Conservation (phyloP, 2,329 filamentous ascomycete species). For the Nemania sp. region DNA sequence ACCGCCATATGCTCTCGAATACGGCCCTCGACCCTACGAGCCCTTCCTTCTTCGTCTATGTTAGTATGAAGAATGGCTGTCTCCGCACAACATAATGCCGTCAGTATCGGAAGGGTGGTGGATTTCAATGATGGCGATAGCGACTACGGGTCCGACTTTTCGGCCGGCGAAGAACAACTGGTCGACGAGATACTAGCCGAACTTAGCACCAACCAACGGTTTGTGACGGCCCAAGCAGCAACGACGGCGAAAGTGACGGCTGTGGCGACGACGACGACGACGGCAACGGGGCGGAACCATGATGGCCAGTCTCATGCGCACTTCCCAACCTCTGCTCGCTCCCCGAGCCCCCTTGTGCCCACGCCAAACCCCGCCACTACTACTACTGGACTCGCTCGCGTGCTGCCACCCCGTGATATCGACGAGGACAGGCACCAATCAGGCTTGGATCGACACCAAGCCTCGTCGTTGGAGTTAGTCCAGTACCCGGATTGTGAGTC, state of each 20-base stretch:
- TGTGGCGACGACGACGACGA: not conserved
- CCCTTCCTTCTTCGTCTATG: not conserved
- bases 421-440: not conserved
- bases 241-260: not conserved
- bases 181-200: slow-evolving; percentile 47
- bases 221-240: not conserved
- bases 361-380: not conserved
- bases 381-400: not conserved
- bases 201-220: slow-evolving; percentile 10
- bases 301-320: not conserved
- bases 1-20: not conserved
- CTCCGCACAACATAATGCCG: not conserved
- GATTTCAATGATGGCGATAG: slow-evolving; percentile 40
- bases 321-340: not conserved
- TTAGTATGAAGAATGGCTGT: slow-evolving; percentile 28
- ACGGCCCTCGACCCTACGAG: not conserved
- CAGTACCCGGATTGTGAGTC: slow-evolving; percentile 67
- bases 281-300: not conserved
- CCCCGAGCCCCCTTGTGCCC: not conserved
- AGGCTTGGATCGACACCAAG: not conserved
- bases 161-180: slow-evolving; percentile 48
- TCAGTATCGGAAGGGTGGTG: slow-evolving; percentile 1
- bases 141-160: slow-evolving; percentile 53
- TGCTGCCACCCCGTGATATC: not conserved
- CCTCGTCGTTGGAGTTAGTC: slow-evolving; percentile 48